phyloP scores from a whole-genome alignment of 192 early-diverging fungal species.

The Chytriomyces sp. region DNA sequence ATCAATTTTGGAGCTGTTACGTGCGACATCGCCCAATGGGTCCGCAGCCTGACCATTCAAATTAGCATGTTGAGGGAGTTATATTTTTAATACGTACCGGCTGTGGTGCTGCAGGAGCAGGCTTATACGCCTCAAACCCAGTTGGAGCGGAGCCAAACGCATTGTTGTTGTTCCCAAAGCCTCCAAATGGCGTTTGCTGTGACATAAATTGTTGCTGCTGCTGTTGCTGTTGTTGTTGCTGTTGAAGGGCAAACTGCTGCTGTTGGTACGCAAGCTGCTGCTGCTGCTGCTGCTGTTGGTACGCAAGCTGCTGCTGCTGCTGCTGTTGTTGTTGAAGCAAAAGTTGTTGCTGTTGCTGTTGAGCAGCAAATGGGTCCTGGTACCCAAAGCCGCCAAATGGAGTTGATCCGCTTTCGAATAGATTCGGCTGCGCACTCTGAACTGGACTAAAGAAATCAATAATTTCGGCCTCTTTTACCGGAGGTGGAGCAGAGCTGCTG shows the following conservation, averaged over 20 bases:
- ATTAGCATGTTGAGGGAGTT: neutral
- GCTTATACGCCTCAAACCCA: slow-evolving; percentile 23
- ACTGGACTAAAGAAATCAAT: slow-evolving; percentile 56
- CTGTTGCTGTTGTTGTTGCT: slow-evolving; percentile 26
- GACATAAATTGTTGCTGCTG: slow-evolving; percentile 35
- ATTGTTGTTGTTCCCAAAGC: slow-evolving; percentile 26
- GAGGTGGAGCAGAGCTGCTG: slow-evolving; percentile 30
- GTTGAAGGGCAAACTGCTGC: slow-evolving; percentile 40
- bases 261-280: slow-evolving; percentile 49
- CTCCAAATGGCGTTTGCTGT: slow-evolving; percentile 50
- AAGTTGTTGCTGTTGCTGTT: slow-evolving; percentile 43
- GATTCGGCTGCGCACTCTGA: slow-evolving; percentile 38
- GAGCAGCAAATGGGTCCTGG: slow-evolving; percentile 40
- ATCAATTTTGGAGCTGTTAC: slow-evolving; percentile 31
- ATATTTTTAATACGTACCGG: neutral
- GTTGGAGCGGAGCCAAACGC: neutral
- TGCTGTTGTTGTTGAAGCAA: slow-evolving; percentile 44
- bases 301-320: slow-evolving; percentile 48
- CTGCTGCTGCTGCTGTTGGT: slow-evolving; percentile 48
- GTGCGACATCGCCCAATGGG: slow-evolving; percentile 28
- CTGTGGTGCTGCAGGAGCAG: slow-evolving; percentile 17
- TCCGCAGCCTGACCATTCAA: slow-evolving; percentile 12
- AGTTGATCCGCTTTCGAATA: slow-evolving; percentile 15
- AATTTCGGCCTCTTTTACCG: slow-evolving; percentile 39
- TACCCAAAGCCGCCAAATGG: slow-evolving; percentile 35